These are phyloP conservation scores for Aurantiochytrium sp. DNA, from an alignment of 108 stramenopile genomes.

Conservation along the genomic window DNA sequence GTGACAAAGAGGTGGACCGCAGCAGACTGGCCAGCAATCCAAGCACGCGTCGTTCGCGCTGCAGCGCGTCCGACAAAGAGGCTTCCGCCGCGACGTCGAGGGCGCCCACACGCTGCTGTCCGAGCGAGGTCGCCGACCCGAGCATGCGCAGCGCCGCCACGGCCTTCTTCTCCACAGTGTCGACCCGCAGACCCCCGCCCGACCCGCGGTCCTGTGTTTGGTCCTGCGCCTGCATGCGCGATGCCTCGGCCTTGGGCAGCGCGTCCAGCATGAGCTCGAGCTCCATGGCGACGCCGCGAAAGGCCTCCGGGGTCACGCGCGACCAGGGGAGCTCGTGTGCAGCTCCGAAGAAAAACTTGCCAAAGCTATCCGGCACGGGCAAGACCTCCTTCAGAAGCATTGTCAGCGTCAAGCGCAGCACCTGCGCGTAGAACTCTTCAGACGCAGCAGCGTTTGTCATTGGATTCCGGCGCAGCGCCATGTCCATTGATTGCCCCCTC, in stretches of 20 bases:
- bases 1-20: not conserved
- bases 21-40: not conserved
- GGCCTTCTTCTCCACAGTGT: not conserved
- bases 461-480: not conserved
- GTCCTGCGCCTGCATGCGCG: not conserved
- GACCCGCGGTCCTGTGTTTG: too few species aligned
- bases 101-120: not conserved
- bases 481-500: not conserved
- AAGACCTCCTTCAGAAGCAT: not conserved
- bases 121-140: not conserved
- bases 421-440: not conserved
- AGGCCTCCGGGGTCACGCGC: not conserved
- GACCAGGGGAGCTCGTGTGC: not conserved
- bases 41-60: not conserved
- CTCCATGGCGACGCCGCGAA: not conserved
- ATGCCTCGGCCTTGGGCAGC: not conserved
- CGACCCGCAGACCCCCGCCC: not conserved
- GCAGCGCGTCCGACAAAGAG: not conserved
- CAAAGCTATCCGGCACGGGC: not conserved
- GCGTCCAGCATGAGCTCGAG: not conserved
- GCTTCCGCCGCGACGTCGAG: not conserved
- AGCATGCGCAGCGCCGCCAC: not conserved
- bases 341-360: not conserved
- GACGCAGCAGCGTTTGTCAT: not conserved
- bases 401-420: not conserved